These are phyloP conservation scores for Trapa bicornis DNA, from an alignment of 345 rosid genomes.

Conservation along the genomic window DNA sequence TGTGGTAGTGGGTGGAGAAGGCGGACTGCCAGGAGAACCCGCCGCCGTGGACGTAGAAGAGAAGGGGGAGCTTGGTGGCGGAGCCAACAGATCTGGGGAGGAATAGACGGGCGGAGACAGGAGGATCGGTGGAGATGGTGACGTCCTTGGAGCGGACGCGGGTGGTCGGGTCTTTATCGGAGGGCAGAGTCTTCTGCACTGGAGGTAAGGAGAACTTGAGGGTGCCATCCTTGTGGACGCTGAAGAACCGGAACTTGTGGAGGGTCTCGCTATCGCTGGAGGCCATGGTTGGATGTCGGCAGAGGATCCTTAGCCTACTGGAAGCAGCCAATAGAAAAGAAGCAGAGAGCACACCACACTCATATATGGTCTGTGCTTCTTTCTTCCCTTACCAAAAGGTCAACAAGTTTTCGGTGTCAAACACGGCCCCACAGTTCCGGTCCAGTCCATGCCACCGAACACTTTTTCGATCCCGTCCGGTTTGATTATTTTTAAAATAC, in stretches of 20 bases:
- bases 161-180: slow-evolving; percentile 6
- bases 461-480: too few relatives aligned
- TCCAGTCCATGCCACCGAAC: too few relatives aligned
- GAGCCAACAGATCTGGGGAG: slow-evolving; percentile 9
- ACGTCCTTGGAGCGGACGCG: slow-evolving; percentile 19
- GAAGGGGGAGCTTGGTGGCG: slow-evolving; percentile 15
- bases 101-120: slow-evolving; percentile 20
- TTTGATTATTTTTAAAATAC: too few relatives aligned
- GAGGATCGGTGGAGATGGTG: slow-evolving; percentile 16
- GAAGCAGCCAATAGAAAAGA: too few relatives aligned
- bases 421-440: too few relatives aligned
- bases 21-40: slow-evolving; percentile 22
- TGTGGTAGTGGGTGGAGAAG: slow-evolving; percentile 8
- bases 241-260: slow-evolving; percentile 24
- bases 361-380: too few relatives aligned
- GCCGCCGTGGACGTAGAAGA: slow-evolving; percentile 22
- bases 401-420: too few relatives aligned
- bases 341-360: too few relatives aligned
- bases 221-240: slow-evolving; percentile 15
- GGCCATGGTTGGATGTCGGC: slow-evolving; percentile 1
- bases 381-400: too few relatives aligned
- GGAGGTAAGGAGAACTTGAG: slow-evolving; percentile 6
- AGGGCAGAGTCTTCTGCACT: slow-evolving; percentile 11
- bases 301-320: not conserved
- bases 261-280: slow-evolving; percentile 4